Base-by-base conservation (phyloP, 108 stramenopile genomes). In the Bacterosira constricta region DNA sequence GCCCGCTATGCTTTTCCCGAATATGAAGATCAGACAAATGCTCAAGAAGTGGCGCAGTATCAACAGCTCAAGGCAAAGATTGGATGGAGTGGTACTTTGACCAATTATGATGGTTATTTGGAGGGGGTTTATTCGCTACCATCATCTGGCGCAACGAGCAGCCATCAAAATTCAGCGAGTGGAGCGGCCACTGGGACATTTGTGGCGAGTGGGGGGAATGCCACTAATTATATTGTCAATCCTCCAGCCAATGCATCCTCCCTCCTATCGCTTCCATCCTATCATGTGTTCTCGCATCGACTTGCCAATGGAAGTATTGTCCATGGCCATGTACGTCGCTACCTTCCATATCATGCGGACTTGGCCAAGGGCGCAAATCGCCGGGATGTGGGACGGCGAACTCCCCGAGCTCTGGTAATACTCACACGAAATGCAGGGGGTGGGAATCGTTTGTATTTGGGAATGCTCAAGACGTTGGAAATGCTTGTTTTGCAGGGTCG, bases 251-350 rank as follows among this genome's bases (percentile, higher is more conserved):
- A 7, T 17, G 7, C 29, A 15, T 36, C 23, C 23, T 9, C 12
- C 57, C 39, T 26, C 56, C 30, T 47, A 2, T 21, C 27, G n/a
- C 58, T 74, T 30, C 73, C 79, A n/a, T 72, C 69, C 10, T 69
- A 66, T 50, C 75, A 80, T 46, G 63, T 31, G 32, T 80, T 80
- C 59, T 65, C 74, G 26, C 68, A 69, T 20, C 69, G 58, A 6
- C 69, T 80, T 26, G 35, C 61, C 13, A 53, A 75, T 47, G 72
- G 75, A 41, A 44, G 50, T 9, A 36, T 44, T 5, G 21, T 84
- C 10, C 71, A 84, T 57, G 75, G 80, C 1, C 83, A 84, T 41
- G 76, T 79, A 20, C 34, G 80, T 9, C 34, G 66, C 15, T 84
- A 84, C 56, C 55, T 84, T 8, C 71, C 76, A 21, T 37, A 20